phyloP scores from a whole-genome alignment of 306 rosid genomes.

The Leucaena leucocephala region DNA sequence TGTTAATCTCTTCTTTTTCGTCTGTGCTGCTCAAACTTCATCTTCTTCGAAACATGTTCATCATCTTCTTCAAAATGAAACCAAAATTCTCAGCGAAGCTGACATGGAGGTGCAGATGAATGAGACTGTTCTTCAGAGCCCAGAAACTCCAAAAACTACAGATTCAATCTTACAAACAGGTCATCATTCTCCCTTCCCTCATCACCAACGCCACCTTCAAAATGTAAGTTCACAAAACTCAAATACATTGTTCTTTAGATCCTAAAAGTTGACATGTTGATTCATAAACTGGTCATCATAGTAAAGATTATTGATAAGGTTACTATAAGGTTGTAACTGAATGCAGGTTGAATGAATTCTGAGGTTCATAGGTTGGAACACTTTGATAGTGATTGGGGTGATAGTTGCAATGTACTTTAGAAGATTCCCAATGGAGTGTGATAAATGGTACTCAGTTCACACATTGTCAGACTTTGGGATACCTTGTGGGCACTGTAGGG shows the following conservation, averaged over 20 bases:
- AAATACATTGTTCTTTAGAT: neutral
- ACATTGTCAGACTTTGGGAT: neutral
- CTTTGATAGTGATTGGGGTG: neutral
- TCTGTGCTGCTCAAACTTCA: constrained; percentile 38
- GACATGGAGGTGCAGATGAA: constrained; percentile 27
- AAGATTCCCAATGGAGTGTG: neutral
- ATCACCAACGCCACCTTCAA: constrained; percentile 36
- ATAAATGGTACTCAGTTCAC: neutral
- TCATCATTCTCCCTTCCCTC: neutral
- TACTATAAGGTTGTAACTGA: too few species aligned
- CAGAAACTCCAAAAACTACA: constrained; percentile 35
- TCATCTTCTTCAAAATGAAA: constrained; percentile 6
- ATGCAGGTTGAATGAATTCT: neutral
- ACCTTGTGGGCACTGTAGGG: neutral
- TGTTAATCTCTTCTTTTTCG: constrained; percentile 3
- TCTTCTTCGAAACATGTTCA: constrained; percentile 15
- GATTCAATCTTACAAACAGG: constrained; percentile 22
- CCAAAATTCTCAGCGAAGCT: constrained; percentile 9
- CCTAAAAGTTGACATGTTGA: too few species aligned
- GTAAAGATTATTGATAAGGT: too few species aligned
- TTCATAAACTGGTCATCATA: too few species aligned
- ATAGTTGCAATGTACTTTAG: neutral
- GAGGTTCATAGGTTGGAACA: neutral
- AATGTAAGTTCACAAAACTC: constrained; percentile 39
- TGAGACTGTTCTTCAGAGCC: constrained; percentile 6